These are phyloP conservation scores for Hydnum rufescens DNA, from an alignment of 768 basidiomycete species.

Conservation along the genomic window DNA sequence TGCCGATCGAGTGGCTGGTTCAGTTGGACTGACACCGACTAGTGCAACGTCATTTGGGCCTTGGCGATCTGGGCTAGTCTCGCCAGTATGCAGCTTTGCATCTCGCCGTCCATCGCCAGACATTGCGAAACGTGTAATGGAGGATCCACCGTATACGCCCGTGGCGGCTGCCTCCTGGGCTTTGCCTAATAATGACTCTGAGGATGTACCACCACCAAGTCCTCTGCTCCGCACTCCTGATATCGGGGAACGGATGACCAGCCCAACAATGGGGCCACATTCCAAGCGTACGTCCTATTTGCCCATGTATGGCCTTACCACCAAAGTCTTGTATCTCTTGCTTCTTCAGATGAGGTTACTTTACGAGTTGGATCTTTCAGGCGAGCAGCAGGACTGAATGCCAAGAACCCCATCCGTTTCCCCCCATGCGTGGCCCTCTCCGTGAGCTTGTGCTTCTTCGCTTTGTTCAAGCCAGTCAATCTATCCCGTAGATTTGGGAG, in stretches of 20 bases:
- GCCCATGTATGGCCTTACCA: not conserved
- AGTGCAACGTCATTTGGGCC: conserved; percentile 11
- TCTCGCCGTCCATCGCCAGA: conserved; percentile 32
- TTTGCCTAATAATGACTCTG: conserved; percentile 24
- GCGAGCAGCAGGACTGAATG: too few relatives aligned
- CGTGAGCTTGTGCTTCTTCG: not conserved
- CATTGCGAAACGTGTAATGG: conserved; percentile 33
- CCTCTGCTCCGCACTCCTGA: conserved; percentile 22
- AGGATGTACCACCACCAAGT: conserved; percentile 22
- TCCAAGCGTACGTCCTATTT: too few relatives aligned
- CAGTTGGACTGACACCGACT: conserved; percentile 13
- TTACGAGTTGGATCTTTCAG: too few relatives aligned
- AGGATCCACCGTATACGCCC: conserved; percentile 33
- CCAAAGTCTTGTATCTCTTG: too few relatives aligned
- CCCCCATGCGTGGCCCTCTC: too few relatives aligned
- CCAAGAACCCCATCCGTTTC: too few relatives aligned
- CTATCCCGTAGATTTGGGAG: not conserved
- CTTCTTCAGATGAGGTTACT: too few relatives aligned
- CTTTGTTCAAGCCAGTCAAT: not conserved
- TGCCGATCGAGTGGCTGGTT: conserved; percentile 29
- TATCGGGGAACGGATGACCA: conserved; percentile 5
- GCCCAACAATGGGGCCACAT: not conserved
- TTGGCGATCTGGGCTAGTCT: conserved; percentile 3
- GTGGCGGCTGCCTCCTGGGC: conserved; percentile 31
- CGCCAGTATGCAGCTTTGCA: conserved; percentile 12